A percentile compares a stretch with the other conserved stretches of the same genome.
Conservation (phyloP, 345 rosid genomes). For the Eucalyptus curtisii region DNA sequence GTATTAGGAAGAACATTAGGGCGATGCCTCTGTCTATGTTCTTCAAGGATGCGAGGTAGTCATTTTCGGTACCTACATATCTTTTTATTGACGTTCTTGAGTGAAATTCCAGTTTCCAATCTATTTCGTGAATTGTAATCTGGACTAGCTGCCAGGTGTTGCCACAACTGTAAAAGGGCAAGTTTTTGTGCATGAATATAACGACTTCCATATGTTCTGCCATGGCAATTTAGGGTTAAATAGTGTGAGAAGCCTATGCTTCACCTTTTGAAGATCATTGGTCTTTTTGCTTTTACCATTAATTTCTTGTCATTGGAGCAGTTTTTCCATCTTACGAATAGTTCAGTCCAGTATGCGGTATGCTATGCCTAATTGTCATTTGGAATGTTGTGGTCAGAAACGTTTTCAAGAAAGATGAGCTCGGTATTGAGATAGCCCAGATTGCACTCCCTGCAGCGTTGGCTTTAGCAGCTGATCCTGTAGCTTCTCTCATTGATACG, state of each 20-base stretch:
- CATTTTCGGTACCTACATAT: not conserved
- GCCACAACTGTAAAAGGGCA: not conserved
- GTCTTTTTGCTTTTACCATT: not conserved
- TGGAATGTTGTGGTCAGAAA: constrained; percentile 19
- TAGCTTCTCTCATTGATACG: constrained; percentile 88
- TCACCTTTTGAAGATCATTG: not conserved
- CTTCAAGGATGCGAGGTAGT: constrained; percentile 25
- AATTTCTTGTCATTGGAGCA: not conserved
- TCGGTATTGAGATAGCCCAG: constrained; percentile 64
- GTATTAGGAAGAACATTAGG: constrained; percentile 2
- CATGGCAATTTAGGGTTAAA: not conserved
- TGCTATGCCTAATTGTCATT: not conserved
- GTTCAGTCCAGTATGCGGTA: not conserved
- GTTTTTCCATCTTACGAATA: not conserved
- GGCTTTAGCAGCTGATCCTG: constrained; percentile 87
- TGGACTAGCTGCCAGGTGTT: not conserved
- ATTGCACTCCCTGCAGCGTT: constrained; percentile 88
- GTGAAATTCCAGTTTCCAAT: not conserved
- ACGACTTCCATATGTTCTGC: not conserved
- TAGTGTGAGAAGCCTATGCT: not conserved
- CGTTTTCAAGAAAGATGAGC: constrained; percentile 55
- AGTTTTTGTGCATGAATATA: not conserved
- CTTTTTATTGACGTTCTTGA: not conserved
- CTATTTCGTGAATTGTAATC: not conserved
- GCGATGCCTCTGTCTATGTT: constrained; percentile 11